Base-by-base conservation (phyloP, 179 eudicot species). In the Gypsophila paniculata region DNA sequence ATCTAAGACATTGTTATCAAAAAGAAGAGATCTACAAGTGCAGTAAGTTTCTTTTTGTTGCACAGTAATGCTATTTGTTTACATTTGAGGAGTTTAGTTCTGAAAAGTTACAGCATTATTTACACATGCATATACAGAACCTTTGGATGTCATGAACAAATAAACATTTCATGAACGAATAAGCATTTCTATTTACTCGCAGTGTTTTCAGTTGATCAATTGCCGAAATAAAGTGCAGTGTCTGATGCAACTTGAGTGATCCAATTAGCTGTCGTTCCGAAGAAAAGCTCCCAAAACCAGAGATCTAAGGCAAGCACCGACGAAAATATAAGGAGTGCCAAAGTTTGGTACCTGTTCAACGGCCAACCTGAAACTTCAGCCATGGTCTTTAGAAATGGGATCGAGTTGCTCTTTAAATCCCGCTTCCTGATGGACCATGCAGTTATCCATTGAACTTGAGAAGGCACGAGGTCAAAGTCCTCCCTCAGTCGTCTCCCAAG, bases 311-410 rank as follows among this genome's bases (percentile, higher is more conserved):
- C 97, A 68, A 94, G 86, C 4, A 91, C 94, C 8, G 94, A 88
- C 26, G 96, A 89, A 76, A 87, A 88, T 18, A 91, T 81, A 36
- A 94, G 78, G 67, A 94, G 81, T 5, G 91, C 96, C 75, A 89
- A 72, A 51, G 98, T 91, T 73, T 93, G 96, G 74, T 93, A 91
- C 54, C 91, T 80, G 65, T 91, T 87, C 69, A 93, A 72, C 6
- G 96, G 98, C 97, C 98, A 93, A 5, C 98, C 97, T 0, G 81
- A 85, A 51, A 88, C 26, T 74, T 88, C 85, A 9, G 96, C 98
- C 77, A 93, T 72, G 77, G 61, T 89, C 75, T 74, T 74, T 42
- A 91, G 81, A 74, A 90, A 74, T 22, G 99, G 97, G 66, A 87
- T 64, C 1, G 98, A 87, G 46, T 67, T 78, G 82, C 80, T 86